Evolutionary conservation across 176 grass and related monocot genomes (phyloP).

Genomic region (Raddia guianensis): DNA sequence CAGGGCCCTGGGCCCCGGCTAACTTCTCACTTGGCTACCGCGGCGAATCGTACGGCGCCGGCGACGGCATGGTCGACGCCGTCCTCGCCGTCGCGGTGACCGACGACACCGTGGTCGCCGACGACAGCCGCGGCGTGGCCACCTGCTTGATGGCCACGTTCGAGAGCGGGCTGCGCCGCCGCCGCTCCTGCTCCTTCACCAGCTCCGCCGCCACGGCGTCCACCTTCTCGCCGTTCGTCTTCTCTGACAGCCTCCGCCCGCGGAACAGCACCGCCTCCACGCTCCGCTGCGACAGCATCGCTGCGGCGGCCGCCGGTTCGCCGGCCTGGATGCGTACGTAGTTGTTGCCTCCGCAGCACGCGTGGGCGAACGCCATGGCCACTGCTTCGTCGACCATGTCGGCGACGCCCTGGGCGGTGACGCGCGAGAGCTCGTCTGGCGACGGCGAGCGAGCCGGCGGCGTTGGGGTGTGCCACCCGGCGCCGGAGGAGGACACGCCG

Average conservation of each 20-base stretch:
- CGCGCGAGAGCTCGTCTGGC: slow-evolving; percentile 43
- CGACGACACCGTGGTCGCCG: slow-evolving; percentile 46
- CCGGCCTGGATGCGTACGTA: slow-evolving; percentile 59
- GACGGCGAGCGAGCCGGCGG: slow-evolving; percentile 42
- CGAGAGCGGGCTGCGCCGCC: slow-evolving; percentile 51
- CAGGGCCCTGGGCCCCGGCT: not conserved
- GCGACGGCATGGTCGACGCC: slow-evolving; percentile 46
- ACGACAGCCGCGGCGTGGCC: slow-evolving; percentile 59
- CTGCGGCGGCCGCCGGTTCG: slow-evolving; percentile 16
- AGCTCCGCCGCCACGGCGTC: slow-evolving; percentile 56
- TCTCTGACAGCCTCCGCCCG: slow-evolving; percentile 51
- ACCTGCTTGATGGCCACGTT: slow-evolving; percentile 61
- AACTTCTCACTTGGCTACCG: slow-evolving; percentile 9
- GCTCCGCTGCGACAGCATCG: slow-evolving; percentile 58
- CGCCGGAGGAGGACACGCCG: slow-evolving; percentile 17
- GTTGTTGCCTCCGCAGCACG: slow-evolving; percentile 31
- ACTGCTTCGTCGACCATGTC: slow-evolving; percentile 65
- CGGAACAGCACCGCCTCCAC: slow-evolving; percentile 71
- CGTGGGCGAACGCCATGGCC: slow-evolving; percentile 67
- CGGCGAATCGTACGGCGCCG: slow-evolving; percentile 41
- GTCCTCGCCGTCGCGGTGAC: slow-evolving; percentile 36
- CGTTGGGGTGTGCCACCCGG: slow-evolving; percentile 28
- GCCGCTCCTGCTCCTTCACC: slow-evolving; percentile 66
- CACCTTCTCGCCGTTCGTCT: slow-evolving; percentile 65
- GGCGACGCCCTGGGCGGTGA: slow-evolving; percentile 39